phyloP scores from a whole-genome alignment of 257 asterid species.

The Paulownia fortunei region DNA sequence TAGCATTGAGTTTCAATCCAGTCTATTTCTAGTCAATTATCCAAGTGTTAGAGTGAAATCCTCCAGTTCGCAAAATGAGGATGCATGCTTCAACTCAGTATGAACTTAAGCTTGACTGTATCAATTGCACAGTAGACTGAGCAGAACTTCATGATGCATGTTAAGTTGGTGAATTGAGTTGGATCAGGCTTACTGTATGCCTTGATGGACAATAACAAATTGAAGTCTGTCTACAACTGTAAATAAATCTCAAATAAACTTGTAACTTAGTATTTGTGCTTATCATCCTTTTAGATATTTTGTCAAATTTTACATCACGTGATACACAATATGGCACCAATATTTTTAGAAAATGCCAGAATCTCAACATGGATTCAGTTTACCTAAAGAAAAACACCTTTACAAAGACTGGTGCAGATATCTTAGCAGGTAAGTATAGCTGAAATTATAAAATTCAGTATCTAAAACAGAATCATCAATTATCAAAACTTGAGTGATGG shows the following conservation, averaged over 20 bases:
- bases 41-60: neutral
- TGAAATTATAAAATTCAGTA: conserved; percentile 1
- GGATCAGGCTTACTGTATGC: neutral
- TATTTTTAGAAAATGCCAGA: neutral
- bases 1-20: neutral
- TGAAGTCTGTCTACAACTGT: no score
- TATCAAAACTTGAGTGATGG: neutral
- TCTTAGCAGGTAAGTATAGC: neutral
- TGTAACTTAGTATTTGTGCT: no score
- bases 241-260: no score
- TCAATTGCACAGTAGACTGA: no score
- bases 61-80: neutral
- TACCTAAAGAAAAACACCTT: neutral
- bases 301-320: neutral
- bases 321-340: neutral
- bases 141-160: neutral
- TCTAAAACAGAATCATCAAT: conserved; percentile 2
- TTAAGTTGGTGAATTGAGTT: neutral
- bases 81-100: neutral
- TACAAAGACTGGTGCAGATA: neutral
- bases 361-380: neutral
- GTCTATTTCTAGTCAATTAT: neutral
- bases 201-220: neutral
- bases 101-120: neutral
- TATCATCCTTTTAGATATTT: neutral